Base-by-base conservation (phyloP, 2,329 filamentous ascomycete genomes). In the Pyricularia pennisetigena region DNA sequence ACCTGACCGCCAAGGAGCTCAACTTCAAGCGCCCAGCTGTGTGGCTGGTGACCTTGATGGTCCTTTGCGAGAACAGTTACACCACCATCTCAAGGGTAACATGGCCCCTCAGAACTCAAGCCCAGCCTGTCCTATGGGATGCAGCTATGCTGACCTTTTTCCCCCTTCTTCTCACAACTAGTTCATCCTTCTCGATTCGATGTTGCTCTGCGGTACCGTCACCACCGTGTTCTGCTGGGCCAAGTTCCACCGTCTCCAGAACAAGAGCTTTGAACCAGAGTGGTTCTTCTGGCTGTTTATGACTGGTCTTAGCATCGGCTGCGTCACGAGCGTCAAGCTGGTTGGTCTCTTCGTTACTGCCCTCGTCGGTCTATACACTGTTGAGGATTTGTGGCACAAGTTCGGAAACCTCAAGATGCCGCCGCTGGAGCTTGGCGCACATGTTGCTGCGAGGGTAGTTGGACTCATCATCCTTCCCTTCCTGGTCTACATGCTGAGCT, bases 201-300 rank as follows among this genome's bases (percentile, higher is more conserved):
- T 99, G 95, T 87, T 99, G 67, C 86, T 99, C 57, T 98, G 94
- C 82, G 97, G 97, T 77, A 99, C 96, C n/a, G 95, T 98, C 73
- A 94, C 93, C 20, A 99, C 95, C 6, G 91, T 96, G 71, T 88
- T 98, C 74, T 98, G 94, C 86, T 99, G 94, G 93, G 89, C 93
- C 75, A 95, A 93, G 78, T 98, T 99, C 80, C 95, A 99, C 80
- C 89, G 90, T 75, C 87, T 95, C 74, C 92, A 93, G 75, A 85
- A 90, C 76, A 86, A 91, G 77, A 93, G 91, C 75, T 99, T 98
- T 78, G 92, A 93, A 68, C 83, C 87, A 0, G 92, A 97, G 78
- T 99, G 95, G 95, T 97, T 93, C 78, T 82, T 91, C 72, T 99
- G 96, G 95, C 85, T 99, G 69, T 89, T 95, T 80, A 84, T 97